These are phyloP conservation scores for Musa balbisiana DNA, from an alignment of 202 grass and related monocot genomes.

Conservation along the genomic window DNA sequence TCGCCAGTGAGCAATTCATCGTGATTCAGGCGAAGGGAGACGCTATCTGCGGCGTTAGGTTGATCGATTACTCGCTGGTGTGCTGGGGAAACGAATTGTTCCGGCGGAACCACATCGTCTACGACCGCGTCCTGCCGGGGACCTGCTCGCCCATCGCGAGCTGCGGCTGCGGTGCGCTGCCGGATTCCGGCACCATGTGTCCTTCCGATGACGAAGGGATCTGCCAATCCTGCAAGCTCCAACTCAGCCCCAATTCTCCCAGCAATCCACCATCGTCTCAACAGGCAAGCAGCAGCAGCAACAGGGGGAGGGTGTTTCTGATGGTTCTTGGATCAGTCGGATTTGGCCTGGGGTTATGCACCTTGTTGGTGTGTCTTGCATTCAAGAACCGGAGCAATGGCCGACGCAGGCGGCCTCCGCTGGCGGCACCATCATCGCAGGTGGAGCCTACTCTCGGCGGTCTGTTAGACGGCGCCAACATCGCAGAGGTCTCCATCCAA, in stretches of 20 bases:
- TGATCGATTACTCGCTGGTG: slow-evolving; percentile 35
- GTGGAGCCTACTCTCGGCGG: neutral
- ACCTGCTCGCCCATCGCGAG: neutral
- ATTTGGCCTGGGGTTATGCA: neutral
- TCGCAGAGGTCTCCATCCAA: slow-evolving; percentile 6
- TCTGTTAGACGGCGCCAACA: neutral
- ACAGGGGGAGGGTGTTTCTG: neutral
- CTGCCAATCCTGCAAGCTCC: slow-evolving; percentile 2
- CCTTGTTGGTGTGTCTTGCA: neutral
- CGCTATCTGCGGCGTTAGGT: slow-evolving; percentile 51
- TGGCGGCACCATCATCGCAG: slow-evolving; percentile 14
- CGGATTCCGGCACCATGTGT: neutral
- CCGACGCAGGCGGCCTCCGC: neutral
- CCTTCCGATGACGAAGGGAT: neutral
- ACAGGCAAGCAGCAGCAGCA: neutral
- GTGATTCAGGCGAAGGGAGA: slow-evolving; percentile 58
- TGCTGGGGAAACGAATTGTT: slow-evolving; percentile 53
- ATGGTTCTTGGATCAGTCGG: slow-evolving; percentile 13
- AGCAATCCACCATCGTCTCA: neutral
- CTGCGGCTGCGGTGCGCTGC: neutral
- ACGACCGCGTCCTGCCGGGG: slow-evolving; percentile 6
- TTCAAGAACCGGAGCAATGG: neutral
- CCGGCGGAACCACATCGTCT: neutral
- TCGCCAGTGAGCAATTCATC: slow-evolving; percentile 27
- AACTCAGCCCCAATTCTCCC: neutral